A percentile compares a stretch with the other conserved stretches of the same genome.
Conservation (phyloP, 306 rosid genomes). For the Fragaria ananassa region DNA sequence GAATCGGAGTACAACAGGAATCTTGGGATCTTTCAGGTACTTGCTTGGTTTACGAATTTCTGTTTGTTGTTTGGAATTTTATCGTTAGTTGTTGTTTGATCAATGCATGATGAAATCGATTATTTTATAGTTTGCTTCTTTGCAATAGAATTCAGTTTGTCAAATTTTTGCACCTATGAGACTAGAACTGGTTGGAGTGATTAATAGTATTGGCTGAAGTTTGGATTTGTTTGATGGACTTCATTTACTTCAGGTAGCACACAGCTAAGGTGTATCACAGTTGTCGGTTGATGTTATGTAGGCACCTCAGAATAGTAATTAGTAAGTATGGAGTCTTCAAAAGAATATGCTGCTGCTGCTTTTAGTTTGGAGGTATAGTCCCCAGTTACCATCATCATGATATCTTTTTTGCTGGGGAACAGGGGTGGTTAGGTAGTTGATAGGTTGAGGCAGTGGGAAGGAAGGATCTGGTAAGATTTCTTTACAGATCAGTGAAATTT, state of each 20-base stretch:
- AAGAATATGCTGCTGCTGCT: not conserved
- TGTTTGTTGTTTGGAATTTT: not conserved
- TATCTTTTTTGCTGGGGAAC: not conserved
- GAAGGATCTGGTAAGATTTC: not conserved
- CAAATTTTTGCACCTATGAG: not conserved
- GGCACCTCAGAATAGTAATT: not conserved
- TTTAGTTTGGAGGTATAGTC: not conserved
- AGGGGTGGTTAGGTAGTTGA: not conserved
- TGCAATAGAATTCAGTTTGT: not conserved
- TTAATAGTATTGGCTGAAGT: not conserved
- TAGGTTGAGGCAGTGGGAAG: not conserved
- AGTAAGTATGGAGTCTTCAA: not conserved
- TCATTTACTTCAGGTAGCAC: conserved; percentile 3
- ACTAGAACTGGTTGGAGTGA: not conserved
- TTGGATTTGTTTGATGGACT: not conserved
- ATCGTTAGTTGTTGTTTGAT: not conserved
- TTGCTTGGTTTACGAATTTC: conserved; percentile 14
- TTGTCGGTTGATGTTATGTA: not conserved
- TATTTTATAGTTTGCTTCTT: not conserved
- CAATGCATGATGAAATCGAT: not conserved
- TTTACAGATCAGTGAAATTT: not conserved
- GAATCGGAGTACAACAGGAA: conserved; percentile 78
- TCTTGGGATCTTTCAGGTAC: conserved; percentile 83
- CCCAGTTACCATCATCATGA: not conserved
- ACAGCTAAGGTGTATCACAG: not conserved